Evolutionary conservation across 352 stramenopile species (phyloP).

Genomic region (Pythium chondricola): DNA sequence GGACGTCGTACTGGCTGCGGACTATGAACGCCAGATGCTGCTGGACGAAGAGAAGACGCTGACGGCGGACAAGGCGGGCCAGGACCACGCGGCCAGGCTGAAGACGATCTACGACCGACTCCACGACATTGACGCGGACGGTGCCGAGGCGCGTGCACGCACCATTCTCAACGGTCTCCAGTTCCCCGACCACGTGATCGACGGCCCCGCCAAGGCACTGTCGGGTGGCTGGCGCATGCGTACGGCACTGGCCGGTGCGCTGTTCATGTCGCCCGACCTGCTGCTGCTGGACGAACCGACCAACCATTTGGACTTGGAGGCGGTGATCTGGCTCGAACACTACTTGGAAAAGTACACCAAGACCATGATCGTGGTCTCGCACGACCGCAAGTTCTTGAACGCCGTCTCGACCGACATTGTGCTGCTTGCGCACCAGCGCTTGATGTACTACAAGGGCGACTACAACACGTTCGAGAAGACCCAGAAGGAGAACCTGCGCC

Average conservation of each 20-base stretch:
- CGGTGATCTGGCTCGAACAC: slow-evolving; percentile 90
- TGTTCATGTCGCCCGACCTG: slow-evolving; percentile 94
- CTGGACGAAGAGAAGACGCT: slow-evolving; percentile 93
- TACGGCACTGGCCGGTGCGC: slow-evolving; percentile 90
- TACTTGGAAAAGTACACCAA: slow-evolving; percentile 90
- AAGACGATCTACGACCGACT: slow-evolving; percentile 86
- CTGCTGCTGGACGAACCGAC: slow-evolving; percentile 94
- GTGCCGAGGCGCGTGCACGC: slow-evolving; percentile 84
- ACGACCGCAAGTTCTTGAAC: slow-evolving; percentile 96
- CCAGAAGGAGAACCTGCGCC: slow-evolving; percentile 90
- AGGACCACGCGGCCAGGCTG: slow-evolving; percentile 49
- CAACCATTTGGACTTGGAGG: slow-evolving; percentile 90
- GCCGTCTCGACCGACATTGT: slow-evolving; percentile 95
- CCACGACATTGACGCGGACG: slow-evolving; percentile 86
- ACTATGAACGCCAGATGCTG: slow-evolving; percentile 92
- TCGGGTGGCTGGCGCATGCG: slow-evolving; percentile 94
- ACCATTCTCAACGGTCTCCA: slow-evolving; percentile 92
- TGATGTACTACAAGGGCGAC: slow-evolving; percentile 93
- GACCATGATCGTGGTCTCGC: slow-evolving; percentile 93
- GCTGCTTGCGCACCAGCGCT: slow-evolving; percentile 88
- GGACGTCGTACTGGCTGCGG: slow-evolving; percentile 91
- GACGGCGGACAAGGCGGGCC: slow-evolving; percentile 34
- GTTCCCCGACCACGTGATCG: slow-evolving; percentile 91
- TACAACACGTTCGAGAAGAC: slow-evolving; percentile 96
- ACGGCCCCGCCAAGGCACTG: slow-evolving; percentile 86